Evolutionary conservation across 139 green algal species (phyloP).

Genomic region (Micromonas commoda): DNA sequence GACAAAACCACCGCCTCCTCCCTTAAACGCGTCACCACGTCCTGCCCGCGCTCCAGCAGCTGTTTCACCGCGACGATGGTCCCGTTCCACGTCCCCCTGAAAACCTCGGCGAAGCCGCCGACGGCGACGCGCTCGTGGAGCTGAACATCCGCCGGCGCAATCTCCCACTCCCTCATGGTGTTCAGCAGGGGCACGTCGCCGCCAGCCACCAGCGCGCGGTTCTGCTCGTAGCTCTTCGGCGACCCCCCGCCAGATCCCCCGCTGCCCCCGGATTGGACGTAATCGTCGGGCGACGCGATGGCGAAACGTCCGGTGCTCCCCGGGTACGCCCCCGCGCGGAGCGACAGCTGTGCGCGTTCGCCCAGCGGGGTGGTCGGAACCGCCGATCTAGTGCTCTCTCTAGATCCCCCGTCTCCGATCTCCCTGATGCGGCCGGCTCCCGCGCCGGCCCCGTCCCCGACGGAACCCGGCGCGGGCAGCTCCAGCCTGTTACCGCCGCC

Average conservation of each 20-base stretch:
- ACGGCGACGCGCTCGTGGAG: conserved; percentile 21
- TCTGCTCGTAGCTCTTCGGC: background rate
- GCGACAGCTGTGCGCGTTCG: too few species aligned
- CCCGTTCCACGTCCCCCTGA: conserved; percentile 21
- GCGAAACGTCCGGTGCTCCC: background rate
- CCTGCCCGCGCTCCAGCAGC: conserved; percentile 6
- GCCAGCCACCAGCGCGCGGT: background rate
- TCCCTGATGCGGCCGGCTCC: too few species aligned
- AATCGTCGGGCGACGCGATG: background rate
- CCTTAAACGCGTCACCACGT: background rate
- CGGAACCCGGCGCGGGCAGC: too few species aligned
- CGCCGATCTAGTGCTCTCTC: too few species aligned
- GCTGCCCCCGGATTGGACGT: background rate
- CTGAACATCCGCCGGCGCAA: background rate
- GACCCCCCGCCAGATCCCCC: background rate
- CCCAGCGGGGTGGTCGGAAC: too few species aligned
- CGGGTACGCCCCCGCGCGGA: too few species aligned
- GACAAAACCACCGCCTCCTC: conserved; percentile 2
- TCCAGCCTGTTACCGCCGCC: background rate
- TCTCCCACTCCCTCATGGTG: background rate
- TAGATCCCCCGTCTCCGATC: too few species aligned
- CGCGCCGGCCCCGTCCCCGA: too few species aligned
- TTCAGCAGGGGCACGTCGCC: background rate
- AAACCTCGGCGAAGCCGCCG: conserved; percentile 34
- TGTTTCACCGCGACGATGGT: conserved; percentile 28